Percentiles rank a stretch among this genome's conserved stretches.
Evolutionary conservation across 257 asterid species (phyloP).

Genomic region (Solanum piurae): DNA sequence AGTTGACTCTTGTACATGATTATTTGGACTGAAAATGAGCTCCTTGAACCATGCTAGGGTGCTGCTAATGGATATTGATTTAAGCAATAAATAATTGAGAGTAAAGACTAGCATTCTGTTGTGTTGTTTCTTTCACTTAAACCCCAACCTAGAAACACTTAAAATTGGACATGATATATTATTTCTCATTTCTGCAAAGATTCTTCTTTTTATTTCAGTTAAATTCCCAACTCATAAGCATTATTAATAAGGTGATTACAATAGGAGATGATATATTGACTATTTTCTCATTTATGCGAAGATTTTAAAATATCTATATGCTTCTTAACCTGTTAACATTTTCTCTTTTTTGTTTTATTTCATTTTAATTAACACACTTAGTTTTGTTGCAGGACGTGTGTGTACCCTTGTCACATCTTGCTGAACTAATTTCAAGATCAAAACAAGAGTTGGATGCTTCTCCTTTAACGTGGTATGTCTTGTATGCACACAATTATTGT

Average conservation of each 20-base stretch:
- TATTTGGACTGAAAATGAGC: not conserved
- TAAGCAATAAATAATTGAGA: not conserved
- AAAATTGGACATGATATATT: not conserved
- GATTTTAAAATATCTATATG: not conserved
- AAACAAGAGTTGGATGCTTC: conserved; percentile 76
- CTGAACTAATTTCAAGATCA: conserved; percentile 72
- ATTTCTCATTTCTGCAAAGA: not conserved
- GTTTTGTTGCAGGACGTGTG: conserved; percentile 64
- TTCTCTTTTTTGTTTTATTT: not conserved
- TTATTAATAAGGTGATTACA: not conserved
- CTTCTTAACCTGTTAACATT: not conserved
- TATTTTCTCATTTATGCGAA: not conserved
- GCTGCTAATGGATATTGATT: not conserved
- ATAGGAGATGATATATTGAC: not conserved
- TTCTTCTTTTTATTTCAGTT: not conserved
- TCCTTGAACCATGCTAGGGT: not conserved
- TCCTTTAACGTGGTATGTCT: conserved; percentile 55
- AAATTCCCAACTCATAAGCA: not conserved
- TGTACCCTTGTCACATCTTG: conserved; percentile 84
- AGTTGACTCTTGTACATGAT: not conserved
- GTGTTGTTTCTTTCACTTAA: not conserved
- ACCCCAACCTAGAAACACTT: not conserved
- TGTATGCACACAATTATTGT: not conserved
- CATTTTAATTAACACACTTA: not conserved
- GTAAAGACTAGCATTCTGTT: not conserved